phyloP scores from a whole-genome alignment of 352 stramenopile species.

The Elongisporangium senticosum region DNA sequence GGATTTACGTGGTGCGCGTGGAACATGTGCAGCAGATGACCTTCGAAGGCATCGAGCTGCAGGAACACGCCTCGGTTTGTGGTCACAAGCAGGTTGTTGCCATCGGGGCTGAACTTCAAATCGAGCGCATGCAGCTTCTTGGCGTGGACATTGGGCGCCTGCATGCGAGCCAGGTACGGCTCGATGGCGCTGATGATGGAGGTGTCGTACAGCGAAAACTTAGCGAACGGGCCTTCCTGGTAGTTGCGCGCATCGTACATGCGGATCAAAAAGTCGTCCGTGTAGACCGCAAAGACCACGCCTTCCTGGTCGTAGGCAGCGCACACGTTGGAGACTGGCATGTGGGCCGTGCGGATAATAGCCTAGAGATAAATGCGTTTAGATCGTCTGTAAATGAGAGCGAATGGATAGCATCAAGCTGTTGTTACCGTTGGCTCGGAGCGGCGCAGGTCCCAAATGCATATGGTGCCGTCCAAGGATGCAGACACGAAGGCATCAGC shows the following conservation, averaged over 20 bases:
- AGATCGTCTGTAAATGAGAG: not conserved
- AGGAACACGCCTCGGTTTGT: slow-evolving; percentile 79
- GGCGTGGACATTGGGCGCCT: slow-evolving; percentile 43
- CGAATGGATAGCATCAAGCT: not conserved
- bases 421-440: slow-evolving; percentile 45
- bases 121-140: slow-evolving; percentile 71
- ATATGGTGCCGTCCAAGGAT: slow-evolving; percentile 69
- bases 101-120: slow-evolving; percentile 82
- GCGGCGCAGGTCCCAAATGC: slow-evolving; percentile 74
- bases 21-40: slow-evolving; percentile 69
- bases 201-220: slow-evolving; percentile 81
- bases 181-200: slow-evolving; percentile 57
- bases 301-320: slow-evolving; percentile 77
- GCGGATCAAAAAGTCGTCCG: slow-evolving; percentile 77
- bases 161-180: slow-evolving; percentile 46
- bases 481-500: slow-evolving; percentile 81
- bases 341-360: slow-evolving; percentile 57
- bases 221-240: slow-evolving; percentile 83
- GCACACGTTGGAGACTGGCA: slow-evolving; percentile 59
- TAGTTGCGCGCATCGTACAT: slow-evolving; percentile 89
- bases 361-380: slow-evolving; percentile 22
- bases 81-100: slow-evolving; percentile 77
- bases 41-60: slow-evolving; percentile 83
- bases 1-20: slow-evolving; percentile 38
- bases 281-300: slow-evolving; percentile 84